Evolutionary conservation across 1,284 basidiomycete genomes (phyloP).

Genomic region (Taiwanofungus camphoratus): DNA sequence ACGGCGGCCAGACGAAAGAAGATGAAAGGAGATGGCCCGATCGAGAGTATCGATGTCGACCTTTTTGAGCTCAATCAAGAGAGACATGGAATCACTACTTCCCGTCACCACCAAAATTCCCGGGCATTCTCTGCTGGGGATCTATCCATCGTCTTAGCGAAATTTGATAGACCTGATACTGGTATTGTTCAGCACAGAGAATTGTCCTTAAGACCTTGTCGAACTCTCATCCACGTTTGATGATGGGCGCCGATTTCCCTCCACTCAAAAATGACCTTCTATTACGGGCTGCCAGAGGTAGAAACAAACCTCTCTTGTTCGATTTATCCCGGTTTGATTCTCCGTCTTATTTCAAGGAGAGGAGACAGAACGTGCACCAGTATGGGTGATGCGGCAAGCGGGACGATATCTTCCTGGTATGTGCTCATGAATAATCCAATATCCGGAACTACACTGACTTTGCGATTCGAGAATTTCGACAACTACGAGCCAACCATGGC

Average conservation of each 20-base stretch:
- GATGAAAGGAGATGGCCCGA: no score
- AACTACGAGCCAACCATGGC: conserved; percentile 76
- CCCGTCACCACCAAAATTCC: no score
- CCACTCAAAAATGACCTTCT: conserved; percentile 86
- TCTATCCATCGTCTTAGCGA: no score
- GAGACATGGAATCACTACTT: no score
- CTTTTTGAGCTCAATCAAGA: no score
- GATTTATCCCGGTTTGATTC: conserved; percentile 4
- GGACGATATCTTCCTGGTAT: conserved; percentile 92
- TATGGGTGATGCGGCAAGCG: conserved; percentile 99
- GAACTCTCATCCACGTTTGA: no score
- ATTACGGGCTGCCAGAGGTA: conserved; percentile 82
- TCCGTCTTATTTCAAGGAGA: conserved; percentile 48
- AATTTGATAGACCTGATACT: no score
- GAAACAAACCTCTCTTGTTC: conserved; percentile 11
- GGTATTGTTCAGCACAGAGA: no score
- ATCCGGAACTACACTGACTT: background rate
- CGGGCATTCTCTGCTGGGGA: no score
- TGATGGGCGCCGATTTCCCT: conserved; percentile 48
- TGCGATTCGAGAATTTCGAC: conserved; percentile 67
- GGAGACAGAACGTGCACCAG: conserved; percentile 86
- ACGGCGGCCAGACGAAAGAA: no score
- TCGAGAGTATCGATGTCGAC: no score
- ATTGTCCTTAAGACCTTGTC: no score
- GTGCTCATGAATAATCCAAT: conserved; percentile 15